Conservation (phyloP, 1,139 yeast genomes). For the Yamadazyma spencermartinsiae region DNA sequence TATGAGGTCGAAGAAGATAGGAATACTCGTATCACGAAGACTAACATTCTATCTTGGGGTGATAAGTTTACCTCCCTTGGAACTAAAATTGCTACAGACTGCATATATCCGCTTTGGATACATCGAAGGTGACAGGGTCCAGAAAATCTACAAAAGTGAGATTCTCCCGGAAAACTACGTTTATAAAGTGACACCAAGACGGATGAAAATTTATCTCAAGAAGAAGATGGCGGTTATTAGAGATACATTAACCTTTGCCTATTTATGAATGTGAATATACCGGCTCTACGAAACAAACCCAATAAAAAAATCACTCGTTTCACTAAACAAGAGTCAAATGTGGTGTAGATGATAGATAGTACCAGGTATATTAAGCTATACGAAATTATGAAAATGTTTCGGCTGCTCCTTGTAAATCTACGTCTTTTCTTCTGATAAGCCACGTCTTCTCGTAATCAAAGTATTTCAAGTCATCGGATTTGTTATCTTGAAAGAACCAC, state of each 20-base stretch:
- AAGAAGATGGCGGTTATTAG: background rate
- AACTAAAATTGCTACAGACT: no score
- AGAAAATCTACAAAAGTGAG: background rate
- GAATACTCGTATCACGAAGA: background rate
- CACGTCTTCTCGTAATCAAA: conserved; percentile 91
- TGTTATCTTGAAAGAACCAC: conserved; percentile 73
- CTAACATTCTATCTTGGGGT: background rate
- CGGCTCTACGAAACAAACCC: background rate
- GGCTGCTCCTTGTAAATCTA: conserved; percentile 2
- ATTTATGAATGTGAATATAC: background rate
- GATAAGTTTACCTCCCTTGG: background rate
- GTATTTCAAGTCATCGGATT: conserved; percentile 61
- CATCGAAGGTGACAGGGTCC: background rate
- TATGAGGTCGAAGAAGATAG: background rate
- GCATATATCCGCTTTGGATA: background rate
- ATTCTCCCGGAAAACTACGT: background rate
- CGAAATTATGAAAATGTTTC: conserved; percentile 4
- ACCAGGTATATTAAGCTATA: no score
- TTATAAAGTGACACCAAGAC: background rate
- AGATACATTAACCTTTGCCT: background rate
- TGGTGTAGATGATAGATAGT: no score
- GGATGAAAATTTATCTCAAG: background rate
- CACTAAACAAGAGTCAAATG: no score
- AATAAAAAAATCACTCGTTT: no score
- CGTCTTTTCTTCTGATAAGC: conserved; percentile 77